phyloP scores from a whole-genome alignment of 306 rosid genomes.

The Morella rubra region DNA sequence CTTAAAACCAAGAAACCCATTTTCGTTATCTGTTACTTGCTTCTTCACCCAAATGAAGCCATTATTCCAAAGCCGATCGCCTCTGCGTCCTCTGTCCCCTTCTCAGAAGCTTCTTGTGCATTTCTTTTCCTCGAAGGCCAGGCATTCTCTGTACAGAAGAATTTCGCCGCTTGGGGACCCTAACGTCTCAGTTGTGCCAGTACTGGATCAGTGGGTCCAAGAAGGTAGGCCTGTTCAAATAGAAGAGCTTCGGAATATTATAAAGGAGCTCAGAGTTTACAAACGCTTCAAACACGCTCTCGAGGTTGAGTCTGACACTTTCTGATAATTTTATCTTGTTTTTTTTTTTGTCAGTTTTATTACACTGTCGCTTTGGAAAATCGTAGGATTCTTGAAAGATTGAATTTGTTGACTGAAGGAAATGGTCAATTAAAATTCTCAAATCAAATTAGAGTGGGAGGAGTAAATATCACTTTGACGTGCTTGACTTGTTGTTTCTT shows the following conservation, averaged over 20 bases:
- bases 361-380: not conserved
- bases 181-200: slow-evolving; percentile 2
- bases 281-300: slow-evolving; percentile 13
- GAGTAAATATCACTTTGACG: not conserved
- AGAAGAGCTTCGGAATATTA: not conserved
- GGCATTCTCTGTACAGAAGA: slow-evolving; percentile 5
- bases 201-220: slow-evolving; percentile 7
- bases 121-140: not conserved
- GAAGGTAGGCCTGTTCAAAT: not conserved
- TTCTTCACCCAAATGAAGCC: not conserved
- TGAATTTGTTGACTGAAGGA: not conserved
- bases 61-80: not conserved
- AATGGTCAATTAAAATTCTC: not conserved
- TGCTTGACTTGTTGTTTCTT: not conserved
- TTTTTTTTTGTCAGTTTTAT: not conserved
- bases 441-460: not conserved
- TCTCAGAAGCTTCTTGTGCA: not conserved
- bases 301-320: not conserved
- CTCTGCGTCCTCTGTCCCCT: not conserved
- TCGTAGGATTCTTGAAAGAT: not conserved
- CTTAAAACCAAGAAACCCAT: not conserved
- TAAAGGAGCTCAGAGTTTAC: slow-evolving; percentile 6
- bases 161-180: not conserved
- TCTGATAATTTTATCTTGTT: not conserved
- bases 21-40: not conserved